Evolutionary conservation across 2,329 filamentous ascomycete species (phyloP).

Genomic region (Cladophialophora bantiana): DNA sequence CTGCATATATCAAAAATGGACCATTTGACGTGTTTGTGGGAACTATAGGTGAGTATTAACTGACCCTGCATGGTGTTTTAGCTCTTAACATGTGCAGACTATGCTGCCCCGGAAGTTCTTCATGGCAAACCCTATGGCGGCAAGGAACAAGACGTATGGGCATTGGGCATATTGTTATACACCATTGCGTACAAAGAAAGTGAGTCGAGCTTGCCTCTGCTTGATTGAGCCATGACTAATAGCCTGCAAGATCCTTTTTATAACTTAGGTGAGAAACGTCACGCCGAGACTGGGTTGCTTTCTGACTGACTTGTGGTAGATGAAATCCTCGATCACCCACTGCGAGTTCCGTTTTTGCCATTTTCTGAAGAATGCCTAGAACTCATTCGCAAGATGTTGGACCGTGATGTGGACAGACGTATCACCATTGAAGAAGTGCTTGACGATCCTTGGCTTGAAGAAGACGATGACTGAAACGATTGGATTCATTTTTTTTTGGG

Average conservation of each 20-base stretch:
- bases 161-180: constrained; percentile 93
- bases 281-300: background rate
- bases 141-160: constrained; percentile 98
- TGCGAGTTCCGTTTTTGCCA: constrained; percentile 77
- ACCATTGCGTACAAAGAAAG: constrained; percentile 99
- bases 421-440: constrained; percentile 88
- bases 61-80: background rate
- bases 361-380: constrained; percentile 86
- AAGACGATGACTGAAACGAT: constrained; percentile 30
- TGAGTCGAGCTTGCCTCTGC: constrained; percentile 60
- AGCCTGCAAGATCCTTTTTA: constrained; percentile 33
- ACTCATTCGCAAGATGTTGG: constrained; percentile 87
- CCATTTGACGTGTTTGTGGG: constrained; percentile 99
- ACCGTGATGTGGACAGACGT: constrained; percentile 82
- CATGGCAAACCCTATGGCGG: constrained; percentile 90
- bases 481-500: background rate
- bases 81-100: constrained; percentile 66
- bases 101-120: constrained; percentile 96
- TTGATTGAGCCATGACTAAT: constrained; percentile 9
- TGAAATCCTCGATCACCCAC: constrained; percentile 97
- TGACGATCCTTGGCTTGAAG: constrained; percentile 78
- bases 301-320: constrained; percentile 63
- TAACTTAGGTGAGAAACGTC: constrained; percentile 30
- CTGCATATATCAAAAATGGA: constrained; percentile 96
- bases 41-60: constrained; percentile 78